phyloP scores from a whole-genome alignment of 352 stramenopile genomes.

The Pythium periplocum region DNA sequence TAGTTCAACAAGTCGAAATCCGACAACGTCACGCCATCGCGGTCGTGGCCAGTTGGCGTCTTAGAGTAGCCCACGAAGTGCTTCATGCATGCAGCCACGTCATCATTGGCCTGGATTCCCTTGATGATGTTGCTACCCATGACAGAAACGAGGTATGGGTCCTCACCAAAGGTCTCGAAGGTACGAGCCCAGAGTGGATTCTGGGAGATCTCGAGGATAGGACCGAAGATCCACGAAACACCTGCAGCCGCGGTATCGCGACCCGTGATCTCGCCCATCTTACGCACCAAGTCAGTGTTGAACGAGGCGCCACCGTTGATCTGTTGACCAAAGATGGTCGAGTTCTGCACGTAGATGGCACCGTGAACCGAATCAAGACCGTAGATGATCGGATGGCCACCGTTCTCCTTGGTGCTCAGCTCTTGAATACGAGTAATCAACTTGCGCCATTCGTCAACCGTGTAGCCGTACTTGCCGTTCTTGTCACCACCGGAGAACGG shows the following conservation, averaged over 20 bases:
- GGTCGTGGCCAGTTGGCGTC: conserved; percentile 32
- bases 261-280: conserved; percentile 44
- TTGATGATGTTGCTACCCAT: conserved; percentile 47
- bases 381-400: conserved; percentile 50
- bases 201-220: conserved; percentile 69
- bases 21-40: conserved; percentile 23
- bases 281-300: conserved; percentile 40
- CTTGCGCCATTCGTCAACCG: conserved; percentile 41
- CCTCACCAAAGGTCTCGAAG: conserved; percentile 86
- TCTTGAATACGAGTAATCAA: conserved; percentile 49
- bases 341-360: conserved; percentile 56
- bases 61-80: conserved; percentile 37
- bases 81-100: conserved; percentile 51
- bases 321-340: conserved; percentile 65
- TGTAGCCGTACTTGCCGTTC: conserved; percentile 32
- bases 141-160: conserved; percentile 46
- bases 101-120: conserved; percentile 31
- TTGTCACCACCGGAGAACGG: conserved; percentile 22
- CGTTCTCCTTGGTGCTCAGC: conserved; percentile 36
- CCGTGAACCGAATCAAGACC: conserved; percentile 73
- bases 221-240: conserved; percentile 75
- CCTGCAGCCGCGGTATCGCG: conserved; percentile 58
- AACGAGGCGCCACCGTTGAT: conserved; percentile 76
- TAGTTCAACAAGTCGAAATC: conserved; percentile 24
- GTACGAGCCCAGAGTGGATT: conserved; percentile 57